These are phyloP conservation scores for Lasiosphaeria hispida DNA, from an alignment of 495 filamentous ascomycete species.

Conservation along the genomic window DNA sequence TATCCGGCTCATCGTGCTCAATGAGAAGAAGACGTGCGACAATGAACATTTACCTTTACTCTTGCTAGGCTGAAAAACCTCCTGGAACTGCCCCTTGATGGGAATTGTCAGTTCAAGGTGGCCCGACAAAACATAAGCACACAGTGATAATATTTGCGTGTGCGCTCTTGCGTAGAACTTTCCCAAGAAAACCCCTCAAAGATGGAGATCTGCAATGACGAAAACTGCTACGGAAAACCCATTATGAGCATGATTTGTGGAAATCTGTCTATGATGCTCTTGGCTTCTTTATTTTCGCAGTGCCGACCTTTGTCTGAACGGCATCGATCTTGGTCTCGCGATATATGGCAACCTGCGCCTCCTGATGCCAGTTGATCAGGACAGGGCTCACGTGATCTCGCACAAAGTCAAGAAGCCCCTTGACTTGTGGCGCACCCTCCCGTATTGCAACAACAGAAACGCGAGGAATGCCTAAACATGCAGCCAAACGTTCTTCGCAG, in stretches of 20 bases:
- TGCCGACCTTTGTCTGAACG: constrained; percentile 39
- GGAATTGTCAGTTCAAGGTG: no score
- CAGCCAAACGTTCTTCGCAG: constrained; percentile 49
- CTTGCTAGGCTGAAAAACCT: no score
- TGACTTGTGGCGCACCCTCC: constrained; percentile 45
- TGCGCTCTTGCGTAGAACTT: no score
- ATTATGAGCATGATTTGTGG: not conserved
- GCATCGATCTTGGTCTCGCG: constrained; percentile 35
- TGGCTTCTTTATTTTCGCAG: constrained; percentile 30
- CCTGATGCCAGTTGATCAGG: constrained; percentile 30
- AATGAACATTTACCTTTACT: no score
- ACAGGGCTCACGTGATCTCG: constrained; percentile 43
- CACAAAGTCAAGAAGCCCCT: constrained; percentile 50
- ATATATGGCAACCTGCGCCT: constrained; percentile 20
- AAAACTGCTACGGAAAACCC: not conserved
- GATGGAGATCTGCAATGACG: not conserved
- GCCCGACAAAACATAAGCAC: no score
- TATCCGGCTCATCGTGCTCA: no score
- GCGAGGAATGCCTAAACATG: constrained; percentile 54
- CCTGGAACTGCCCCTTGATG: no score
- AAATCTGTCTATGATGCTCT: not conserved
- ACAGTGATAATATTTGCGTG: no score
- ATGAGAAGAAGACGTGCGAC: no score
- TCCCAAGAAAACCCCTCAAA: not conserved
- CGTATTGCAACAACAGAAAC: constrained; percentile 58